Percentiles rank a stretch among this genome's conserved stretches.
These are phyloP conservation scores for Heimioporus sp. DNA, from an alignment of 768 basidiomycete genomes.

Conservation along the genomic window DNA sequence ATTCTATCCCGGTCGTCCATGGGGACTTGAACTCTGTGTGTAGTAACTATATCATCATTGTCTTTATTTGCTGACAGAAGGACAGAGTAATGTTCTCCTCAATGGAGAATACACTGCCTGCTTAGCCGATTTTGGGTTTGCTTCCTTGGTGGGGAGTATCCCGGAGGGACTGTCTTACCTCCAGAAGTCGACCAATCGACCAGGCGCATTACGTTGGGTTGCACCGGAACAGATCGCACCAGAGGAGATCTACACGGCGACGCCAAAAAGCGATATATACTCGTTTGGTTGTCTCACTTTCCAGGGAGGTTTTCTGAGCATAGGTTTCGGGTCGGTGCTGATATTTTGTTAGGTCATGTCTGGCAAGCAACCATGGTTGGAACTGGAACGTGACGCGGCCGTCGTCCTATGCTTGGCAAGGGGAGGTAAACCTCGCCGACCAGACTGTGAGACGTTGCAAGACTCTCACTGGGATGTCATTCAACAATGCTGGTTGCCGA, in stretches of 20 bases:
- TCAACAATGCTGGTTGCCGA: slow-evolving; percentile 8
- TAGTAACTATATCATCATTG: not conserved
- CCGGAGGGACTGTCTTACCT: slow-evolving; percentile 4
- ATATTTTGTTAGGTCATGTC: slow-evolving; percentile 21
- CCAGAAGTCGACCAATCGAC: slow-evolving; percentile 25
- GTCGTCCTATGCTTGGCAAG: slow-evolving; percentile 6
- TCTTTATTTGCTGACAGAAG: not conserved
- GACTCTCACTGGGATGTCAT: slow-evolving; percentile 8
- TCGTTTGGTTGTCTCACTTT: slow-evolving; percentile 32
- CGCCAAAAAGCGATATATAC: slow-evolving; percentile 15
- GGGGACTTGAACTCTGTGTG: slow-evolving; percentile 17
- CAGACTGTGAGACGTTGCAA: not conserved
- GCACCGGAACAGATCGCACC: slow-evolving; percentile 34
- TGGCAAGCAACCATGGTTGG: slow-evolving; percentile 11
- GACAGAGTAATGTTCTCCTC: slow-evolving; percentile 18
- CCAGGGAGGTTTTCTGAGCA: slow-evolving; percentile 3
- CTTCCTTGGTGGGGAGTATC: slow-evolving; percentile 23
- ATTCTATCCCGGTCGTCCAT: slow-evolving; percentile 12
- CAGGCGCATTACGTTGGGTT: slow-evolving; percentile 41
- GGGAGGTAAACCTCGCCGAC: slow-evolving; percentile 3
- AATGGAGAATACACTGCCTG: too few relatives aligned
- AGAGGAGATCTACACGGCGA: not conserved
- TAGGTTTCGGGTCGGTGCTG: not conserved
- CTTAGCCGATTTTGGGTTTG: slow-evolving; percentile 43
- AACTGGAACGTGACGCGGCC: not conserved